A percentile compares a stretch with the other conserved stretches of the same genome.
These are phyloP conservation scores for Lolium rigidum DNA, from an alignment of 176 grass and related monocot species.

Conservation along the genomic window DNA sequence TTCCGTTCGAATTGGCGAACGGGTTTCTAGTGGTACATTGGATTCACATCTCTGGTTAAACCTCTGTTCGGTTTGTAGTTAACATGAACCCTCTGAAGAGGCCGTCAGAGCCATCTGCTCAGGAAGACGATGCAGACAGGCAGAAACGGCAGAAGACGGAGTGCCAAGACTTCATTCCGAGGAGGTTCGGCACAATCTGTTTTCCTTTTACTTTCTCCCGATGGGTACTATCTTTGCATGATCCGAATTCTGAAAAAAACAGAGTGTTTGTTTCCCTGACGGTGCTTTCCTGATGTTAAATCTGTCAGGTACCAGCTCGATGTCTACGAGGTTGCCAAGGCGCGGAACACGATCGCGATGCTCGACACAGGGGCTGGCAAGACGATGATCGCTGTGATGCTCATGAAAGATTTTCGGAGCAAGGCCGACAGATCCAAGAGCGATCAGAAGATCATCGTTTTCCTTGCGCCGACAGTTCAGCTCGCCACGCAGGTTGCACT, in stretches of 20 bases:
- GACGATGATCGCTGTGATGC: constrained; percentile 94
- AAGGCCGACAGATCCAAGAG: constrained; percentile 48
- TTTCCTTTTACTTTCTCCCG: neutral
- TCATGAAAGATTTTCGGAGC: constrained; percentile 66
- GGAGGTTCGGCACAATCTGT: constrained; percentile 32
- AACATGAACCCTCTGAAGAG: constrained; percentile 49
- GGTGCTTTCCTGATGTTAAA: constrained; percentile 21
- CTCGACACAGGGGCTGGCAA: constrained; percentile 84
- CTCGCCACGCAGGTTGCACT: constrained; percentile 71
- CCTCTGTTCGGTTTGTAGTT: constrained; percentile 29
- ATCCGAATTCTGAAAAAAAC: neutral
- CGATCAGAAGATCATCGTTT: constrained; percentile 62
- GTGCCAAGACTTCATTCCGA: constrained; percentile 43
- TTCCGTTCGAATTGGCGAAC: neutral
- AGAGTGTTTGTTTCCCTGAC: neutral
- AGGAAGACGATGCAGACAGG: constrained; percentile 21
- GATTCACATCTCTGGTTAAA: neutral
- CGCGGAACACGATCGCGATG: constrained; percentile 78
- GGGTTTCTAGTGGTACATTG: neutral
- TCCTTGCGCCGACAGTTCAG: constrained; percentile 81
- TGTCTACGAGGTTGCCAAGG: constrained; percentile 71
- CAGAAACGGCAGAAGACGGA: constrained; percentile 42
- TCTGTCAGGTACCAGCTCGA: constrained; percentile 74
- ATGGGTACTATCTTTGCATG: constrained; percentile 1
- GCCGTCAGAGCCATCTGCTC: neutral